Evolutionary conservation across 768 basidiomycete genomes (phyloP).

Genomic region (Clitopilus passeckerianus): DNA sequence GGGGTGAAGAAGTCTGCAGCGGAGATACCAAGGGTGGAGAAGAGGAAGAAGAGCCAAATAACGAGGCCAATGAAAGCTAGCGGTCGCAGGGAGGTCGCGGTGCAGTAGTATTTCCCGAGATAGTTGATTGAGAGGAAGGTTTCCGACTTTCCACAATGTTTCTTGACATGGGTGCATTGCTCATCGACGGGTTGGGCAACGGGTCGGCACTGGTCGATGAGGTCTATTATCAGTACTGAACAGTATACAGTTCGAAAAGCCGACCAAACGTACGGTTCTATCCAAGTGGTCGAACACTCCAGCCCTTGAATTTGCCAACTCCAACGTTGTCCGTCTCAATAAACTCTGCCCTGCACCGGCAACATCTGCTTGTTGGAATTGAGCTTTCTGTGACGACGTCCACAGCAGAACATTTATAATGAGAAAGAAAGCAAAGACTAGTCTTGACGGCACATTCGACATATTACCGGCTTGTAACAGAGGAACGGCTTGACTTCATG

Average conservation of each 20-base stretch:
- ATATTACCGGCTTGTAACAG: slow-evolving; percentile 25
- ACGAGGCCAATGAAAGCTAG: slow-evolving; percentile 58
- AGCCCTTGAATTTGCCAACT: slow-evolving; percentile 24
- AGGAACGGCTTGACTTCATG: slow-evolving; percentile 9
- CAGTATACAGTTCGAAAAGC: no score
- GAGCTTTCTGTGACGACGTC: slow-evolving; percentile 14
- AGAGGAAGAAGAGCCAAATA: slow-evolving; percentile 85
- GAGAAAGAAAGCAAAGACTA: slow-evolving; percentile 48
- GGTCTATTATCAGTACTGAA: not conserved
- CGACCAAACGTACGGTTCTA: slow-evolving; percentile 20
- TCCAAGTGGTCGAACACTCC: slow-evolving; percentile 10
- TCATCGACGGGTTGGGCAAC: slow-evolving; percentile 42
- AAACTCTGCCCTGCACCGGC: slow-evolving; percentile 27
- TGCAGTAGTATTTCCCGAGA: slow-evolving; percentile 67
- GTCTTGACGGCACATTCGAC: slow-evolving; percentile 41
- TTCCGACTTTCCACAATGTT: slow-evolving; percentile 48
- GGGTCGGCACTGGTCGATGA: slow-evolving; percentile 55
- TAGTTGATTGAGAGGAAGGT: slow-evolving; percentile 74
- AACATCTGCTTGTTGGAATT: not conserved
- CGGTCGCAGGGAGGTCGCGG: slow-evolving; percentile 48
- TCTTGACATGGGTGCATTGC: slow-evolving; percentile 64
- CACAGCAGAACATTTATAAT: slow-evolving; percentile 58
- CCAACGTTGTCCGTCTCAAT: slow-evolving; percentile 36
- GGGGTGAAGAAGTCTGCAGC: slow-evolving; percentile 98
- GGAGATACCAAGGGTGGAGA: slow-evolving; percentile 92